Conservation (phyloP, 805 yeast species). For the Candida easanensis region DNA sequence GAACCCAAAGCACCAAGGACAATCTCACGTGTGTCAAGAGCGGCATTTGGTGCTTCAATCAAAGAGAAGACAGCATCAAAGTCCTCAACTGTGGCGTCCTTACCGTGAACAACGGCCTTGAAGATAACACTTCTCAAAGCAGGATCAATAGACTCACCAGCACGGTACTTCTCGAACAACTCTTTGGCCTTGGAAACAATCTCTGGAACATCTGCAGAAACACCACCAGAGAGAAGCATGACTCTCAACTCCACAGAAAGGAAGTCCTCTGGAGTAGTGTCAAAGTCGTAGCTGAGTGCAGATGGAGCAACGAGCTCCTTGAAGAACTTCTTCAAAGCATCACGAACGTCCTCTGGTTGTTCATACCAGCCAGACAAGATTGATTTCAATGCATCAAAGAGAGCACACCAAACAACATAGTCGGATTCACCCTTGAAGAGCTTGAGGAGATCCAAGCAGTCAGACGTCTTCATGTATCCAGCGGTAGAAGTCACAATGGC, state of each 20-base stretch:
- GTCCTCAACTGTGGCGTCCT: conserved; percentile 56
- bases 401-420: conserved; percentile 64
- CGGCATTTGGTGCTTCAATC: conserved; percentile 57
- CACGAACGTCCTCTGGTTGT: conserved; percentile 43
- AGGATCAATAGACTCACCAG: conserved; percentile 62
- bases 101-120: conserved; percentile 63
- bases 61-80: conserved; percentile 59
- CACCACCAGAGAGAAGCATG: conserved; percentile 57
- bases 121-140: conserved; percentile 66
- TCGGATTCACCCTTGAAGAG: conserved; percentile 57
- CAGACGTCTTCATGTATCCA: conserved; percentile 61
- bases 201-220: conserved; percentile 44
- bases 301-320: conserved; percentile 53
- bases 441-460: conserved; percentile 53
- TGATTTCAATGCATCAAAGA: conserved; percentile 42
- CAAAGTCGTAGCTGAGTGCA: conserved; percentile 59
- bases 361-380: conserved; percentile 52
- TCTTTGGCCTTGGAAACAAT: conserved; percentile 42
- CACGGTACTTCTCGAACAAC: conserved; percentile 35
- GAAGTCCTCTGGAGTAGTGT: conserved; percentile 49
- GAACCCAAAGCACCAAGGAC: conserved; percentile 68
- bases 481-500: conserved; percentile 65
- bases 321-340: conserved; percentile 47
- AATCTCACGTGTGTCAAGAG: conserved; percentile 62
- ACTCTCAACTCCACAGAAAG: conserved; percentile 65